Conservation (phyloP, 2,329 filamentous ascomycete genomes). For the Penicillium sp. region DNA sequence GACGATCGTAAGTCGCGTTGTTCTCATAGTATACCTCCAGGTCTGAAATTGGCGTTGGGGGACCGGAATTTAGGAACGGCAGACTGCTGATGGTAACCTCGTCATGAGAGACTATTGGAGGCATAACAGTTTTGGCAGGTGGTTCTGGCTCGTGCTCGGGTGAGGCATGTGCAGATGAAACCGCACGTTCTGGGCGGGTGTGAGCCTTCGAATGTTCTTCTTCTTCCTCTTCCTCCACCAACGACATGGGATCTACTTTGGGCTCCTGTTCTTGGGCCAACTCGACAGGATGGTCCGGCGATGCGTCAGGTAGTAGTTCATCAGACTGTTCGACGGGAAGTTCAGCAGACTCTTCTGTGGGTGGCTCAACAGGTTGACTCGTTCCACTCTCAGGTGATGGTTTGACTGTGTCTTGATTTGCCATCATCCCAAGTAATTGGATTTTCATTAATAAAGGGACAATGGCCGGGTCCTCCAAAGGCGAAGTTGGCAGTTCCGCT, state of each 20-base stretch:
- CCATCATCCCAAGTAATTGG: conserved; percentile 47
- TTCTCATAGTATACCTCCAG: conserved; percentile 49
- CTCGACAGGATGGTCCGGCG: background rate
- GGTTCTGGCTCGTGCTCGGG: conserved; percentile 7
- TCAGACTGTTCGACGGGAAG: background rate
- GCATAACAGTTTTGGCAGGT: conserved; percentile 7
- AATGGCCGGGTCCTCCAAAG: conserved; percentile 45
- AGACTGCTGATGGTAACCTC: conserved; percentile 45
- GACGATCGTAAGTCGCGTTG: conserved; percentile 35
- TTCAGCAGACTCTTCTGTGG: conserved; percentile 12
- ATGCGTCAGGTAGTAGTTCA: background rate
- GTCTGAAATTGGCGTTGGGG: conserved; percentile 48
- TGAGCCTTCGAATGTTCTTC: conserved; percentile 4
- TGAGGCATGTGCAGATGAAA: conserved; percentile 13
- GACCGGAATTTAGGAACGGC: conserved; percentile 48
- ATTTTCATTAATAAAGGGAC: conserved; percentile 46
- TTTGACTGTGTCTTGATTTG: conserved; percentile 32
- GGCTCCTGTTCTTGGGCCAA: conserved; percentile 18
- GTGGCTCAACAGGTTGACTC: background rate
- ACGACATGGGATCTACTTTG: conserved; percentile 7
- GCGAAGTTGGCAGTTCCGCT: conserved; percentile 45
- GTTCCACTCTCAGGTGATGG: background rate
- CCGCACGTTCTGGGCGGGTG: conserved; percentile 10
- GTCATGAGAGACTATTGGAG: conserved; percentile 12
- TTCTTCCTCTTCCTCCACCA: conserved; percentile 18